A percentile compares a stretch with the other conserved stretches of the same genome.
These are phyloP conservation scores for Cylindrotheca closterium DNA, from an alignment of 108 stramenopile species.

Conservation along the genomic window DNA sequence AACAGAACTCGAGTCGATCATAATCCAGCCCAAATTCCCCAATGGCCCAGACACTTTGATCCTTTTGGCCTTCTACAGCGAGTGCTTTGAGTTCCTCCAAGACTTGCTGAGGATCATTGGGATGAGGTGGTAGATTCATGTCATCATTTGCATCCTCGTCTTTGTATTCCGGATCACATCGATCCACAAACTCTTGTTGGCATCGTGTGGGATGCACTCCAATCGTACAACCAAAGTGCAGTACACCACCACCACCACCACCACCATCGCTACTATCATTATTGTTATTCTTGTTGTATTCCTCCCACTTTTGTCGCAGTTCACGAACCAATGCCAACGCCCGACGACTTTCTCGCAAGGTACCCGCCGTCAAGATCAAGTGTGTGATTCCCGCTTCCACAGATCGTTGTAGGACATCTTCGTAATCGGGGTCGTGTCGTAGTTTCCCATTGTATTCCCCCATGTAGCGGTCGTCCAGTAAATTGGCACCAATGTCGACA, in stretches of 20 bases:
- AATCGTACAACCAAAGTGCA: conserved; percentile 75
- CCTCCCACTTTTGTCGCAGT: conserved; percentile 22
- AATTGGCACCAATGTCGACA: conserved; percentile 96
- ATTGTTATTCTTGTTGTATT: too few species aligned
- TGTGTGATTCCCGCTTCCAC: conserved; percentile 50
- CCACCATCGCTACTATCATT: too few species aligned
- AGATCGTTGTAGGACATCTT: conserved; percentile 82
- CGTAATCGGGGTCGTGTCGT: conserved; percentile 86
- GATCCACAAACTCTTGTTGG: conserved; percentile 70
- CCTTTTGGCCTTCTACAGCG: conserved; percentile 43
- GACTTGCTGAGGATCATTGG: conserved; percentile 13
- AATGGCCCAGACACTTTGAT: conserved; percentile 81
- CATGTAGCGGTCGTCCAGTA: conserved; percentile 81
- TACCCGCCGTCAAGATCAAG: conserved; percentile 80
- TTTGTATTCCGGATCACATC: conserved; percentile 14
- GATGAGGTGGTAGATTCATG: background rate
- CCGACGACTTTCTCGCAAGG: conserved; percentile 62
- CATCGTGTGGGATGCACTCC: conserved; percentile 96
- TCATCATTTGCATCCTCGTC: conserved; percentile 9
- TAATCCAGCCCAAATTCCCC: conserved; percentile 97
- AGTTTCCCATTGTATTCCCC: conserved; percentile 83
- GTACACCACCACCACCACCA: too few species aligned
- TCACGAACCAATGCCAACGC: conserved; percentile 32
- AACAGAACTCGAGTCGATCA: conserved; percentile 90
- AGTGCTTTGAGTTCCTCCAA: conserved; percentile 50